Evolutionary conservation across 2,329 filamentous ascomycete genomes (phyloP).

Genomic region (Aspergillus intermedius): DNA sequence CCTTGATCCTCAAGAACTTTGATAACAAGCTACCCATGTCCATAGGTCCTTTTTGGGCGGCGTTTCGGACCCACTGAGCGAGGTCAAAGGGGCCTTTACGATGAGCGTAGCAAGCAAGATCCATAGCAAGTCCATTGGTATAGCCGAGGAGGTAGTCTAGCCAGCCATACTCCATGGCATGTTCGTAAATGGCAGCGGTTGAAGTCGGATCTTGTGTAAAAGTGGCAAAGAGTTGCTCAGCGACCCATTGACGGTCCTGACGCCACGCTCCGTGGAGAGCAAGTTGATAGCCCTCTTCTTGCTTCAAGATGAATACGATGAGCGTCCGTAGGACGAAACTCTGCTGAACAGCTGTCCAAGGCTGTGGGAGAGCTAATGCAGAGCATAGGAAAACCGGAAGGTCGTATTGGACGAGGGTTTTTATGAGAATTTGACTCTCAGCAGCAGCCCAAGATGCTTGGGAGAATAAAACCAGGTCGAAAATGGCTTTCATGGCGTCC

Average conservation of each 20-base stretch:
- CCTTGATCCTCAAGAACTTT: conserved; percentile 79
- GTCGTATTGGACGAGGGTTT: conserved; percentile 53
- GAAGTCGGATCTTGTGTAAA: conserved; percentile 65
- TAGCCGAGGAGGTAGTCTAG: conserved; percentile 72
- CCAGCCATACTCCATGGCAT: conserved; percentile 77
- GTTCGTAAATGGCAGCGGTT: conserved; percentile 66
- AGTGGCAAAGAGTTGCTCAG: conserved; percentile 67
- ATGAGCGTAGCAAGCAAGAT: conserved; percentile 79
- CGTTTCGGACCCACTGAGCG: conserved; percentile 69
- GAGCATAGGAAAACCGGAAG: conserved; percentile 47
- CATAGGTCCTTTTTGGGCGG: conserved; percentile 55
- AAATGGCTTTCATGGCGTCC: conserved; percentile 66
- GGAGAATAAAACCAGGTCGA: conserved; percentile 55
- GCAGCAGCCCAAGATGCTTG: conserved; percentile 51
- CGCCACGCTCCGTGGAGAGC: conserved; percentile 89
- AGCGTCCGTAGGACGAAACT: conserved; percentile 52
- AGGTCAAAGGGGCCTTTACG: conserved; percentile 74
- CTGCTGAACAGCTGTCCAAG: conserved; percentile 44
- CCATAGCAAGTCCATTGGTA: conserved; percentile 76
- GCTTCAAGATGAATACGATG: conserved; percentile 73
- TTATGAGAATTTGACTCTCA: conserved; percentile 53
- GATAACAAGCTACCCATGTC: conserved; percentile 66
- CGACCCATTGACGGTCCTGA: conserved; percentile 82
- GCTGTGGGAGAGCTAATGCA: conserved; percentile 42
- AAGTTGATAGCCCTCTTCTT: conserved; percentile 72